Evolutionary conservation across 2,329 filamentous ascomycete species (phyloP), one percentile per base, ranked within the genome.

Genomic region (Colletotrichum truncatum): DNA sequence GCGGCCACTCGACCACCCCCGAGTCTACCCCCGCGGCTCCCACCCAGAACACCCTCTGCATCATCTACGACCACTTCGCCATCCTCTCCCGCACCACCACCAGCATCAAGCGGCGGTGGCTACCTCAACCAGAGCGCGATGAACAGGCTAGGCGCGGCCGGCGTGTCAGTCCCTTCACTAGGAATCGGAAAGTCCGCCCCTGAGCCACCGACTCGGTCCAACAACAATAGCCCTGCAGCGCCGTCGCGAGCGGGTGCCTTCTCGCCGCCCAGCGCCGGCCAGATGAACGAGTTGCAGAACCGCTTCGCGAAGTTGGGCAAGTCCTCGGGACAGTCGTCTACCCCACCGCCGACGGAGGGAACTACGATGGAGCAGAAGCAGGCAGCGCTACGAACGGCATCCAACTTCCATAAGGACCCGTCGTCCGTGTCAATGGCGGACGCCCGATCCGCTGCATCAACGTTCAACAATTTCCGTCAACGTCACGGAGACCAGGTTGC

Each of bases 111-210:
- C 41, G 71, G 74, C 14, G 64, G 64, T 11, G 64, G 64, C 2
- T 73, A 77, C 30, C 68, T 86, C 32, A 87, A 87, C 70, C 80
- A 84, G 71, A 86, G 83, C 5, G 90, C 93, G 5, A 75, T 91
- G 59, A 84, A 80, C 63, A 85, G 93, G 41, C 83, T 98, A 8
- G 87, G 89, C 10, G 85, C 88, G 36, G 90, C 92, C 1, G 94
- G 94, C 1, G 84, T 97, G 6, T 92, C 90, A 0, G 93, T 97
- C 0, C 91, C 93, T 1, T 91, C 86, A 0, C 81, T 97, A 4
- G 91, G 91, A 5, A 97, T 97, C 66, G 89, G 88, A 4, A 75
- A 52, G 28, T 68, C 74, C 16, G 28, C 70, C 62, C 55, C 70
- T 32, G 56, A 61, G 10, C 55, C 67, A 12, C 48, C 64, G 6